Conservation (phyloP, 306 rosid species). For the Prunus campanulata region DNA sequence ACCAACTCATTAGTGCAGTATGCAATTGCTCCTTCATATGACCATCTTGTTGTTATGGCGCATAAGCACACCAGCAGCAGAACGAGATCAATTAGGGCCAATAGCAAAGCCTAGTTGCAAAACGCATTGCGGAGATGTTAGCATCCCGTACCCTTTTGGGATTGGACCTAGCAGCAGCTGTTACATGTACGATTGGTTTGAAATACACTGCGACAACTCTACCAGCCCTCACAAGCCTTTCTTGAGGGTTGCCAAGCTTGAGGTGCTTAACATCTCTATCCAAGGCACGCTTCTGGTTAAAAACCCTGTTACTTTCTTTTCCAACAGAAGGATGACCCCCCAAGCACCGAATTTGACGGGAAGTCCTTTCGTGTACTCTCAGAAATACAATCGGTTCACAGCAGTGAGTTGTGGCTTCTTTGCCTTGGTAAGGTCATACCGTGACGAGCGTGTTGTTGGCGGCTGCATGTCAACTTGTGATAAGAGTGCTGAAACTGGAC, state of each 20-base stretch:
- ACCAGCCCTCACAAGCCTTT: background rate
- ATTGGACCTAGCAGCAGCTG: constrained; percentile 21
- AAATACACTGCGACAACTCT: constrained; percentile 28
- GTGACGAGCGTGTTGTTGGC: too few species aligned
- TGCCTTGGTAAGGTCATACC: background rate
- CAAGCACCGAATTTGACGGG: background rate
- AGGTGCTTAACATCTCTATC: background rate
- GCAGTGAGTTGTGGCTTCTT: constrained; percentile 16
- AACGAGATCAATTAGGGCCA: background rate
- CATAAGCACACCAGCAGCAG: background rate
- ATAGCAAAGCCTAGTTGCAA: background rate
- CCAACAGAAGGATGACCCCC: background rate
- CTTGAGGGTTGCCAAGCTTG: constrained; percentile 13
- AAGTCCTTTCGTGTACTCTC: background rate
- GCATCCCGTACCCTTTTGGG: constrained; percentile 43
- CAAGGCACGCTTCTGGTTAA: background rate
- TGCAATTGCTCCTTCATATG: background rate
- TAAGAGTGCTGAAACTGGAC: too few species aligned
- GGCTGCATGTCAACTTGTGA: too few species aligned
- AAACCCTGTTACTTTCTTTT: constrained; percentile 16
- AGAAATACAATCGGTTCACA: background rate
- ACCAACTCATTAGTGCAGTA: constrained; percentile 14
- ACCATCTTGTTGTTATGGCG: background rate
- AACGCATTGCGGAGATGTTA: constrained; percentile 11
- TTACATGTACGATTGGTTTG: constrained; percentile 29